phyloP scores from a whole-genome alignment of 345 rosid genomes.

The Euphorbia pulcherrima region DNA sequence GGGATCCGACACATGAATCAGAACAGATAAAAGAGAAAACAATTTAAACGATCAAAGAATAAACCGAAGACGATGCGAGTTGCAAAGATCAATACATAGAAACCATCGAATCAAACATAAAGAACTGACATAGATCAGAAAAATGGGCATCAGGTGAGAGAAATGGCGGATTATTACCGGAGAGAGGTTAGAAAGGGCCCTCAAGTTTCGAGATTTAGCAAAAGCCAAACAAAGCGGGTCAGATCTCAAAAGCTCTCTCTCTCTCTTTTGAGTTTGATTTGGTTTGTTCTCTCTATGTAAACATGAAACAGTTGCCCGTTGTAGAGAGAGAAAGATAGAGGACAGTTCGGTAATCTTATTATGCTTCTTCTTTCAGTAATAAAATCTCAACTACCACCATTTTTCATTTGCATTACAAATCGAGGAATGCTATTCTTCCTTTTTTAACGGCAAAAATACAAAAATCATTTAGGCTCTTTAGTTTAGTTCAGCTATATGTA shows the following conservation, averaged over 20 bases:
- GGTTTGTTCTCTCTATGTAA: neutral
- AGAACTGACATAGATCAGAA: neutral
- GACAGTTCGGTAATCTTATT: neutral
- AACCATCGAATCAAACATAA: neutral
- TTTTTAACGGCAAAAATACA: too few species aligned
- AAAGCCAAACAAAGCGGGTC: neutral
- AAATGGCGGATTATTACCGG: conserved; percentile 5
- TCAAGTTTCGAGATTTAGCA: conserved; percentile 7
- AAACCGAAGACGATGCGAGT: neutral
- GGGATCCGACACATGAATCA: neutral
- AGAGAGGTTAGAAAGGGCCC: conserved; percentile 16
- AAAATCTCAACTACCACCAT: neutral
- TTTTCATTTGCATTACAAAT: too few species aligned
- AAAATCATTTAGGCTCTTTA: too few species aligned
- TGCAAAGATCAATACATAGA: neutral
- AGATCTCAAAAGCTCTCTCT: conserved; percentile 12
- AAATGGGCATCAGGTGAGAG: too few species aligned
- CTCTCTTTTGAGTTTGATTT: too few species aligned
- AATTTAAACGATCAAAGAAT: neutral
- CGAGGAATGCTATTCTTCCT: too few species aligned
- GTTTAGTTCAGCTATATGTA: too few species aligned
- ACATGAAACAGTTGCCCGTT: neutral
- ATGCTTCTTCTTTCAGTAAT: neutral
- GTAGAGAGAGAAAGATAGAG: neutral
- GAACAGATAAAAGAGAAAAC: neutral